Evolutionary conservation across 139 green algal genomes (phyloP), one percentile per base, ranked within the genome.

Genomic region (Chlamydomonas sp.): DNA sequence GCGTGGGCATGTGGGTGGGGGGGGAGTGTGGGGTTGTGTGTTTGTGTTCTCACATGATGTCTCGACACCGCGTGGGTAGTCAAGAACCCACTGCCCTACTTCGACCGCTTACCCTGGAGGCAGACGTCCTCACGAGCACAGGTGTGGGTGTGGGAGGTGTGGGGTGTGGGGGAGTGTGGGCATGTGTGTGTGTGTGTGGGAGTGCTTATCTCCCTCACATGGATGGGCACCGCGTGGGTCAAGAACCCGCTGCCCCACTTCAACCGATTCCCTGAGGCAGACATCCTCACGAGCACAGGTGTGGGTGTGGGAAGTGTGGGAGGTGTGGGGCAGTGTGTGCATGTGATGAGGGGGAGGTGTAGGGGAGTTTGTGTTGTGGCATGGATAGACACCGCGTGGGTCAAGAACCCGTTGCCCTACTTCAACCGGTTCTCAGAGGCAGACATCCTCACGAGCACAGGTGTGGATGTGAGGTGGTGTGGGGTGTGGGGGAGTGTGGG

Each of bases 171-270:
- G 22, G 47, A 13, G 13, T 16, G 13, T 16, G 43, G 16, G 13
- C 13, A 16, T n/a, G n/a, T n/a, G n/a, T n/a, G n/a, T n/a, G n/a
- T n/a, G n/a, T n/a, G n/a, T 54, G 43, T 13, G n/a, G n/a, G n/a
- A n/a, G n/a, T n/a, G n/a, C n/a, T n/a, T n/a, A n/a, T n/a, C n/a
- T n/a, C n/a, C n/a, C n/a, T n/a, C n/a, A n/a, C n/a, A n/a, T n/a
- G n/a, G n/a, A 90, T 94, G 31, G 90, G 95, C 82, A 91, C 87
- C 0, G 87, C 90, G 13, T 96, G 88, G 86, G 33, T 96, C 38
- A 73, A 73, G 13, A 76, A 96, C 69, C 90, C 90, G 0, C 57
- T 93, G 29, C 87, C 87, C 10, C 95, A 88, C 69, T 81, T 96
- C 69, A 37, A 71, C 24, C 74, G 77, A 24, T 88, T 83, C 66